Evolutionary conservation across 345 rosid genomes (phyloP), one percentile per base, ranked within the genome.

Genomic region (Balakata baccata): DNA sequence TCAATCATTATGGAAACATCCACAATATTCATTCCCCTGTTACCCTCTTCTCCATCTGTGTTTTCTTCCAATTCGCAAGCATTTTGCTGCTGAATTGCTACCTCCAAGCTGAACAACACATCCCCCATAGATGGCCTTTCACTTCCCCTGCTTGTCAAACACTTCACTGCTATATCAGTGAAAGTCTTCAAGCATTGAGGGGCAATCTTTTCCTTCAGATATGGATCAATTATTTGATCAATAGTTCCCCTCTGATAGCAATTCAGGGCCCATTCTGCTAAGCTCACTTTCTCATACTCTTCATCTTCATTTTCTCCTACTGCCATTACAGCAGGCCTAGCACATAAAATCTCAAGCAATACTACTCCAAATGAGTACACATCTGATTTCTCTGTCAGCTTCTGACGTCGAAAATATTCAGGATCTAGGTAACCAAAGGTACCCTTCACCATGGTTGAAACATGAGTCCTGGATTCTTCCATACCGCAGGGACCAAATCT

Each of bases 341-440:
- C 84, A 11, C 86, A 57, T 20, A 78, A 70, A 41, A 71, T 78
- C 75, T 83, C 75, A 13, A 83, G 72, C 10, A 80, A 13, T 7
- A 84, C 82, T 61, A 78, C 86, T 20, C 82, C 81, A 11, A 84
- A 81, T 12, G 84, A 80, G 64, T 70, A 77, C 13, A 70, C 74
- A 45, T 70, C 74, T 20, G 74, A 70, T 25, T 70, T 70, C 41
- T 45, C 74, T n/a, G 74, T 70, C 38, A 70, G 65, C 16, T 70
- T 58, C 23, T 59, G 65, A 0, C 66, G 39, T 43, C 66, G 65
- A 38, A 41, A 70, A 20, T 70, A 61, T 61, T 61, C 65, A 34
- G 65, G 65, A 61, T 61, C 43, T 6, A 61, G 20, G 65, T 61
- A 61, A 61, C 65, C 65, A 61, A 34, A 34, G 14, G 65, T 61